Conservation (phyloP, 2,329 filamentous ascomycete species). For the Fusarium pseudoanthophilum region DNA sequence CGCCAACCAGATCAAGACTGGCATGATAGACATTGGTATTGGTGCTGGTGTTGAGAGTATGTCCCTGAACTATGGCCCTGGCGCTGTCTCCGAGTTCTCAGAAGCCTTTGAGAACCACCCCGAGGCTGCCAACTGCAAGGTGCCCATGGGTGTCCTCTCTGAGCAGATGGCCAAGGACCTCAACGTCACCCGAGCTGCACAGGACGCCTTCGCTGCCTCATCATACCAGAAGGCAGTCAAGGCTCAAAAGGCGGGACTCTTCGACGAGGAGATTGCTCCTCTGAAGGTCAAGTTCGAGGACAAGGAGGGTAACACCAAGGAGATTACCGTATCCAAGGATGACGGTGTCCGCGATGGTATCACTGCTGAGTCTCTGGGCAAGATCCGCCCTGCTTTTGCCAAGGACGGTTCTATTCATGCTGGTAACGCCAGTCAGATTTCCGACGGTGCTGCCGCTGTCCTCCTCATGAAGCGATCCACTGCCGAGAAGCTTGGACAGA, state of each 20-base stretch:
- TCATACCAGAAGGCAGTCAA: slow-evolving; percentile 91
- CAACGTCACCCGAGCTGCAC: slow-evolving; percentile 74
- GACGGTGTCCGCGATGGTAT: slow-evolving; percentile 89
- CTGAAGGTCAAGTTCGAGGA: slow-evolving; percentile 89
- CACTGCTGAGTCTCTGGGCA: slow-evolving; percentile 86
- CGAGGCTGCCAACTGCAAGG: slow-evolving; percentile 94
- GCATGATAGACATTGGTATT: slow-evolving; percentile 95
- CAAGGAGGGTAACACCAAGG: slow-evolving; percentile 87
- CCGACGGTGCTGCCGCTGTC: slow-evolving; percentile 93
- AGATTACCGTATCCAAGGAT: slow-evolving; percentile 84
- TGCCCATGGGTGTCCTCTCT: slow-evolving; percentile 93
- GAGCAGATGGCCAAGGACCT: slow-evolving; percentile 95
- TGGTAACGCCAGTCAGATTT: slow-evolving; percentile 95
- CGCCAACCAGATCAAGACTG: slow-evolving; percentile 88
- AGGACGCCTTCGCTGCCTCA: slow-evolving; percentile 93
- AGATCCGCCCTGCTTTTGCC: slow-evolving; percentile 90
- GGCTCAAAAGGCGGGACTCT: slow-evolving; percentile 89
- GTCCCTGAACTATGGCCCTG: slow-evolving; percentile 89
- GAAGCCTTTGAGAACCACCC: slow-evolving; percentile 84
- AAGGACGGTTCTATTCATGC: slow-evolving; percentile 95
- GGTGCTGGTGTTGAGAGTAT: slow-evolving; percentile 98
- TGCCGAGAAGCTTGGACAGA: slow-evolving; percentile 87
- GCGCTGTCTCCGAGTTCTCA: slow-evolving; percentile 91
- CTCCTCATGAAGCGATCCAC: slow-evolving; percentile 95
- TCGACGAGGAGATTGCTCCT: slow-evolving; percentile 90